Evolutionary conservation across 371 early-diverging fungal species (phyloP), one percentile per base, ranked within the genome.

Genomic region (Lichtheimia ramosa): DNA sequence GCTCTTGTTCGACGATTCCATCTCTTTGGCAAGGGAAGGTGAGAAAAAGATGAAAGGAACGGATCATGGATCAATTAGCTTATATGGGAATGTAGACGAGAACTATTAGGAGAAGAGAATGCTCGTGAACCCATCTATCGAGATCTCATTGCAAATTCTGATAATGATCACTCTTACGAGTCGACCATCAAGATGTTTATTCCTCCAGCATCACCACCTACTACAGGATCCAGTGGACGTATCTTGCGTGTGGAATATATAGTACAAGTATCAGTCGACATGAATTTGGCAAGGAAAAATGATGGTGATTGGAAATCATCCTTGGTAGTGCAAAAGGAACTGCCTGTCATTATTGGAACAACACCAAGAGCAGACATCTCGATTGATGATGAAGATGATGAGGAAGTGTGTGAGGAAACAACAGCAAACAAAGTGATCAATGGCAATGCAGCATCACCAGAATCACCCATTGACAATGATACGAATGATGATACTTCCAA

Each of bases 261-360:
- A 14, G 53, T 77, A 7, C 73, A 62, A 18, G 67, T 73, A 2
- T 43, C 56, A 0, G 62, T 81, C 34, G 74, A 77, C 53, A 61
- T 74, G 10, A 74, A 78, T 48, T 67, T 65, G 16, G 62, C 61
- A 34, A 62, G 46, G 20, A 64, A 39, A n/a, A 62, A 70, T 1
- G 53, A 55, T 8, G 53, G 48, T 3, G 34, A 51, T 14, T 34
- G 43, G 10, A 65, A 64, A 34, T 25, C 63, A 15, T 50, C 63
- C 6, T 64, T 72, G 48, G 57, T 65, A 23, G 61, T 69, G 0
- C 21, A 52, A 4, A 69, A 70, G 43, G 62, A 65, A n/a, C n/a
- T 59, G 13, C 66, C 69, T 5, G 65, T 78, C 48, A 63, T 62
- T n/a, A 61, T 78, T 21, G 78, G 78, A n/a, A 78, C 78, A 2